Evolutionary conservation across 768 basidiomycete species (phyloP).

Genomic region (Boletellus emodensis): DNA sequence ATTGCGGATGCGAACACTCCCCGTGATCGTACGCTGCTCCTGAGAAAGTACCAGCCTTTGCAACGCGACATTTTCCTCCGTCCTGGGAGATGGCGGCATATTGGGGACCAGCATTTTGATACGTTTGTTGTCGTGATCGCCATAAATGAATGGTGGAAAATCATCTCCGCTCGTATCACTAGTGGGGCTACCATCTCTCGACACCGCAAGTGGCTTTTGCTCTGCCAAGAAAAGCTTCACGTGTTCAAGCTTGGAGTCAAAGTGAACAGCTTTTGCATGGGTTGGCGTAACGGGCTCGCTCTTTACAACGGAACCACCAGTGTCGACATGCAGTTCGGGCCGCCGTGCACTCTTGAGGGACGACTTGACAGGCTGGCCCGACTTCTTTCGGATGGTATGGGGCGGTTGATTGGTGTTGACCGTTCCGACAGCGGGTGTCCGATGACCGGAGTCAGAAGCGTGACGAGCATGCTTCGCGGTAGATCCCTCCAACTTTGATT

Average conservation of each 20-base stretch:
- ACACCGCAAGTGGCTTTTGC: slow-evolving; percentile 93
- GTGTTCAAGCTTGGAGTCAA: slow-evolving; percentile 87
- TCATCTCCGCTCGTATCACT: slow-evolving; percentile 82
- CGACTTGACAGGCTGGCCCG: slow-evolving; percentile 88
- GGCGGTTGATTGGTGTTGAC: slow-evolving; percentile 1
- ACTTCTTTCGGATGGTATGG: slow-evolving; percentile 79
- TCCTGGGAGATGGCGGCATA: slow-evolving; percentile 48
- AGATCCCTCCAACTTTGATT: slow-evolving; percentile 25
- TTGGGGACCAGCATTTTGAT: slow-evolving; percentile 65
- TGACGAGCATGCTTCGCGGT: slow-evolving; percentile 18
- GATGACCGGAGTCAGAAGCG: slow-evolving; percentile 19
- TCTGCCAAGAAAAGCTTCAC: slow-evolving; percentile 93
- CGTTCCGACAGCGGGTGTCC: background rate
- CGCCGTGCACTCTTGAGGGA: slow-evolving; percentile 76
- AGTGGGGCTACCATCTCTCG: slow-evolving; percentile 84
- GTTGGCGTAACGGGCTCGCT: slow-evolving; percentile 83
- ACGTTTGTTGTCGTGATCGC: slow-evolving; percentile 34
- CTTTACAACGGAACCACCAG: slow-evolving; percentile 46
- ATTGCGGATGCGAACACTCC: slow-evolving; percentile 77
- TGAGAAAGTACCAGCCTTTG: slow-evolving; percentile 51
- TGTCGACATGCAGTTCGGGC: slow-evolving; percentile 50
- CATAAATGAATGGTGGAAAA: slow-evolving; percentile 67
- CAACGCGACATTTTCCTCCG: slow-evolving; percentile 46
- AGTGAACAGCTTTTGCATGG: slow-evolving; percentile 82
- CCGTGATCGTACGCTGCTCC: slow-evolving; percentile 57